These are phyloP conservation scores for Crassisporium funariophilum DNA, from an alignment of 768 basidiomycete species.

Conservation along the genomic window DNA sequence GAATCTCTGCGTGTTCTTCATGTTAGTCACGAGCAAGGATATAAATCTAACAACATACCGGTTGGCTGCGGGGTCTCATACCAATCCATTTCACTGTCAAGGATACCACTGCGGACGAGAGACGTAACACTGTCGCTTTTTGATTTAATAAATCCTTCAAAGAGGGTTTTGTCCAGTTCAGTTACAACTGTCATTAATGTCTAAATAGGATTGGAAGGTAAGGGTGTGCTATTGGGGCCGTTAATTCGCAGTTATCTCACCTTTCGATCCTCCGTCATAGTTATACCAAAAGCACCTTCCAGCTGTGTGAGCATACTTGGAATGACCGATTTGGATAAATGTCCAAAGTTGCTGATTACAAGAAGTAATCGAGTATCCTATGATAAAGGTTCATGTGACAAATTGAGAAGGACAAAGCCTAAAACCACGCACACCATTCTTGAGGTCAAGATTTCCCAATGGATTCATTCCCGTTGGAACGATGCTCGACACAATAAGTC, in stretches of 20 bases:
- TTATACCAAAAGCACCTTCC: conserved; percentile 72
- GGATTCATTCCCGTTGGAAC: conserved; percentile 44
- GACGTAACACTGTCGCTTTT: conserved; percentile 69
- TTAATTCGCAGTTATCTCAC: conserved; percentile 37
- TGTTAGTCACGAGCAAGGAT: neutral
- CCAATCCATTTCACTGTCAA: conserved; percentile 88
- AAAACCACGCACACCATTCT: conserved; percentile 64
- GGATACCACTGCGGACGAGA: conserved; percentile 78
- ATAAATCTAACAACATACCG: conserved; percentile 48
- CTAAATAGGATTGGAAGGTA: conserved; percentile 34
- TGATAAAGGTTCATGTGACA: too few species aligned
- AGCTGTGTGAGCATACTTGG: conserved; percentile 82
- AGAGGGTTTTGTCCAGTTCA: conserved; percentile 86
- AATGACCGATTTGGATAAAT: conserved; percentile 69
- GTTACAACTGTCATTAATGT: conserved; percentile 75
- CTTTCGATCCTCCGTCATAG: conserved; percentile 72
- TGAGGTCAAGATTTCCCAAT: conserved; percentile 60
- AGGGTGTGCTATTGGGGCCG: conserved; percentile 5
- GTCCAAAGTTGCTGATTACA: conserved; percentile 86
- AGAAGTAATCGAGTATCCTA: conserved; percentile 85
- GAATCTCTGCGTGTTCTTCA: conserved; percentile 66
- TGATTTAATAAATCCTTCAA: conserved; percentile 84
- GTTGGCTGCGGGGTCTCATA: conserved; percentile 90
- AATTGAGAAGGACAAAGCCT: too few species aligned
- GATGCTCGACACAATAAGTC: conserved; percentile 32